Base-by-base conservation (phyloP, 306 rosid species). In the Calophaca sinica region DNA sequence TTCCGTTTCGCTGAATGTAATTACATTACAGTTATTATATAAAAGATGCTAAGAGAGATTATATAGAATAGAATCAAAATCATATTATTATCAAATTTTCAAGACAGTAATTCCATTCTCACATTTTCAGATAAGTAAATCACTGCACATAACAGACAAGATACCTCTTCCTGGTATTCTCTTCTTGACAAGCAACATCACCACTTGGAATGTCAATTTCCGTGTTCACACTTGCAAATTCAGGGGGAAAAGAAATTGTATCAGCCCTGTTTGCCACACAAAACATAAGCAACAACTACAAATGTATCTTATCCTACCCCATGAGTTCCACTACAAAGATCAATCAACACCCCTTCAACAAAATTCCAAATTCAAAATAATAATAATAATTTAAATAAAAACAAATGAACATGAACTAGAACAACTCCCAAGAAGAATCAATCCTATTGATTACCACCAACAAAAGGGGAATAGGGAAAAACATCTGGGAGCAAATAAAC, bases 131-230 rank as follows among this genome's bases (percentile, higher is more conserved):
- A 46, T 3, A 54, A 41, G 48, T 33, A 53, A 26, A 74, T 48
- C 70, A 78, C 71, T 53, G 48, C 48, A 74, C 9, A 7, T n/a
- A 65, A 64, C 29, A 41, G 41, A 72, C 62, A 64, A 51, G 6
- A 77, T 81, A 91, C 98, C 96, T 91, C 83, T 94, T 94, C 62
- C 91, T 84, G 66, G 66, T 13, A 74, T 44, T 78, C 69, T 69
- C 94, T 79, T 52, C 94, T 80, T 53, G 87, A 48, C 84, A 61
- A 2, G 70, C 74, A 70, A 75, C 72, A 77, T 20, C 77, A 15
- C 81, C 87, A 46, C 65, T 78, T 4, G 86, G 80, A 62, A 84
- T 68, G 46, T 86, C 96, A 29, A 81, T 55, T 13, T 86, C 88
- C 15, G 80, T 49, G 57, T 81, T 46, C 66, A 35, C 81, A 53